Evolutionary conservation across 1,139 yeast species (phyloP).

Genomic region (Pichia inconspicua): DNA sequence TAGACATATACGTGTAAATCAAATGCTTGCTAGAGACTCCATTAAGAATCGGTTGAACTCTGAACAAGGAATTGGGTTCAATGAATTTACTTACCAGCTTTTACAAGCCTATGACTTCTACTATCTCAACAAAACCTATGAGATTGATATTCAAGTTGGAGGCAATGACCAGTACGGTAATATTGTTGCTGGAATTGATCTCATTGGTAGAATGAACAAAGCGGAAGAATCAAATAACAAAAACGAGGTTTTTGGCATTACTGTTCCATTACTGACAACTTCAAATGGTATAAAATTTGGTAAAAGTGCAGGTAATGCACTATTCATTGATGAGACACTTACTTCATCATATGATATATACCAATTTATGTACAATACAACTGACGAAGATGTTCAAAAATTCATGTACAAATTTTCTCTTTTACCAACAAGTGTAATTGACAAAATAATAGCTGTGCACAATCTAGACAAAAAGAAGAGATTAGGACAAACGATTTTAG

Average conservation of each 20-base stretch:
- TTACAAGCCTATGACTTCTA: slow-evolving; percentile 92
- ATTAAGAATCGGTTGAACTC: slow-evolving; percentile 66
- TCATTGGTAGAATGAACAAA: slow-evolving; percentile 54
- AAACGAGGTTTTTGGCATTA: slow-evolving; percentile 53
- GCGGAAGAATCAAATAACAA: slow-evolving; percentile 16
- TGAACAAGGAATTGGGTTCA: slow-evolving; percentile 77
- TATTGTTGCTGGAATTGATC: slow-evolving; percentile 90
- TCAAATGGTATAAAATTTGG: slow-evolving; percentile 93
- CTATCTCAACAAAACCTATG: slow-evolving; percentile 55
- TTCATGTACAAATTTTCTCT: slow-evolving; percentile 74
- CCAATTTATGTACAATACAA: slow-evolving; percentile 75
- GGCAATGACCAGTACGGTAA: slow-evolving; percentile 99
- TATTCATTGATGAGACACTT: slow-evolving; percentile 65
- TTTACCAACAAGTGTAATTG: slow-evolving; percentile 56
- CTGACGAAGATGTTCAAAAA: slow-evolving; percentile 67
- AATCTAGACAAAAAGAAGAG: slow-evolving; percentile 51
- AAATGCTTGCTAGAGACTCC: slow-evolving; percentile 87
- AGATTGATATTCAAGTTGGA: slow-evolving; percentile 77
- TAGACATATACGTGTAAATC: slow-evolving; percentile 66
- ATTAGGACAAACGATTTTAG: slow-evolving; percentile 67
- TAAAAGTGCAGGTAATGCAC: slow-evolving; percentile 94
- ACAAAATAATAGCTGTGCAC: slow-evolving; percentile 47
- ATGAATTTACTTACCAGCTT: slow-evolving; percentile 88
- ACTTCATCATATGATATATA: slow-evolving; percentile 79
- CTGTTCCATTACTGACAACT: slow-evolving; percentile 86